These are phyloP conservation scores for Podospora anserina DNA, from an alignment of 495 filamentous ascomycete species.

Conservation along the genomic window DNA sequence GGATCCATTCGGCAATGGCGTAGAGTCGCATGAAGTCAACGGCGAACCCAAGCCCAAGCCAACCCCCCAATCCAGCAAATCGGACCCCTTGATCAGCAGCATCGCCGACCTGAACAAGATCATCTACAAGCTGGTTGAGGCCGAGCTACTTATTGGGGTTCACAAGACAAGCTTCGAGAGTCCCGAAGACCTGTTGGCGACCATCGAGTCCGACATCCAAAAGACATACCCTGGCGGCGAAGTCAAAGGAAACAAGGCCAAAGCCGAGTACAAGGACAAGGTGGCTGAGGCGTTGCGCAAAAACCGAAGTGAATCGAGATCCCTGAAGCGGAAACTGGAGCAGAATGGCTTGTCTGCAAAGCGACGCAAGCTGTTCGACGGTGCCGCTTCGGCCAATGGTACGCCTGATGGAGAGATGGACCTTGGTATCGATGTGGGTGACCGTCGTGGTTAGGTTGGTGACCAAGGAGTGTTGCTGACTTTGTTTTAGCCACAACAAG, in stretches of 20 bases:
- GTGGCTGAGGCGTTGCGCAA: slow-evolving; percentile 54
- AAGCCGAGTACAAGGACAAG: slow-evolving; percentile 50
- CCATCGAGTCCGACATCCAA: slow-evolving; percentile 42
- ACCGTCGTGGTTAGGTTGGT: neutral
- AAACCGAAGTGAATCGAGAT: slow-evolving; percentile 43
- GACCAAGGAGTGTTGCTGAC: neutral
- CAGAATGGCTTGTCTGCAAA: slow-evolving; percentile 42
- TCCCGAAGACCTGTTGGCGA: slow-evolving; percentile 36
- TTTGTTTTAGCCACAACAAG: slow-evolving; percentile 46
- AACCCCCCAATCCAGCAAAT: slow-evolving; percentile 18
- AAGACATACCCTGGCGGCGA: slow-evolving; percentile 38
- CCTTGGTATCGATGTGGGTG: slow-evolving; percentile 38
- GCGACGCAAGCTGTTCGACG: slow-evolving; percentile 46
- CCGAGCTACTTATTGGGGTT: slow-evolving; percentile 46
- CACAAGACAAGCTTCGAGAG: slow-evolving; percentile 39
- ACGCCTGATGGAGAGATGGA: slow-evolving; percentile 39
- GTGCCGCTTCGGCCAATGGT: slow-evolving; percentile 28
- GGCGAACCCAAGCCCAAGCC: slow-evolving; percentile 22
- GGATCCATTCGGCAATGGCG: slow-evolving; percentile 10
- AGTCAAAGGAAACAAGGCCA: slow-evolving; percentile 54
- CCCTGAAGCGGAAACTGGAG: slow-evolving; percentile 50
- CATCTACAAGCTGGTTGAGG: slow-evolving; percentile 43
- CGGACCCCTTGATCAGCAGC: slow-evolving; percentile 28
- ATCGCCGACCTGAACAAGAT: slow-evolving; percentile 36
- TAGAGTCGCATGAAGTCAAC: slow-evolving; percentile 11